phyloP scores from a whole-genome alignment of 306 rosid genomes.

The Ziziphus jujuba region DNA sequence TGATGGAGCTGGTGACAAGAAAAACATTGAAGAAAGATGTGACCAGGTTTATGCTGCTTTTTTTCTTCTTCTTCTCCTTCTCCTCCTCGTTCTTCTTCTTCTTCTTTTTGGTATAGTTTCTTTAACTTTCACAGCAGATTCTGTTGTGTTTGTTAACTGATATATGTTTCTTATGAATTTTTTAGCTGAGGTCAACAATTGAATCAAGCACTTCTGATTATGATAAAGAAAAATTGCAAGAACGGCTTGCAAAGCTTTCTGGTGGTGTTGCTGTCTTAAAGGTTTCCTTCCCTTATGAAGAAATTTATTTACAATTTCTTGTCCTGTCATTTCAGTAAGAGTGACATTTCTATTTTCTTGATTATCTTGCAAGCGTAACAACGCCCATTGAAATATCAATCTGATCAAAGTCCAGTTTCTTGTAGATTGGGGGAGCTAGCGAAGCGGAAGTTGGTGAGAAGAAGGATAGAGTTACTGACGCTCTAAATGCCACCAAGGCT shows the following conservation, averaged over 20 bases:
- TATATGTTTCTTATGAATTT: constrained; percentile 3
- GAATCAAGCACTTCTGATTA: constrained; percentile 55
- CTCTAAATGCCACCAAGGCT: constrained; percentile 58
- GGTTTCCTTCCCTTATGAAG: constrained; percentile 20
- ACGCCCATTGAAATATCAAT: neutral
- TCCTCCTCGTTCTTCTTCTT: too few species aligned
- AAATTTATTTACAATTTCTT: neutral
- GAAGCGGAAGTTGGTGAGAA: constrained; percentile 56
- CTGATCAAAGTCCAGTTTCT: neutral
- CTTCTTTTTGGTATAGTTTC: neutral
- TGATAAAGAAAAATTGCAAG: constrained; percentile 52
- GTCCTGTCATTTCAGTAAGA: neutral
- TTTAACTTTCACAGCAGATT: neutral
- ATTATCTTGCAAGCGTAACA: neutral
- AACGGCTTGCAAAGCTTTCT: constrained; percentile 51
- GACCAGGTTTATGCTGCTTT: constrained; percentile 63
- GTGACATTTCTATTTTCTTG: neutral
- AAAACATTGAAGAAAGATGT: constrained; percentile 78
- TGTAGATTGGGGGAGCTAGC: constrained; percentile 54
- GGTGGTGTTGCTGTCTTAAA: constrained; percentile 58
- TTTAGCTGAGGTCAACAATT: constrained; percentile 46
- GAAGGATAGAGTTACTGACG: constrained; percentile 60
- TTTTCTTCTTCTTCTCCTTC: too few species aligned
- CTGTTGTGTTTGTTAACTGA: constrained; percentile 3
- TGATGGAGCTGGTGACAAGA: constrained; percentile 96